Conservation (phyloP, 2,329 filamentous ascomycete genomes). For the Stagonosporopsis tanaceti region DNA sequence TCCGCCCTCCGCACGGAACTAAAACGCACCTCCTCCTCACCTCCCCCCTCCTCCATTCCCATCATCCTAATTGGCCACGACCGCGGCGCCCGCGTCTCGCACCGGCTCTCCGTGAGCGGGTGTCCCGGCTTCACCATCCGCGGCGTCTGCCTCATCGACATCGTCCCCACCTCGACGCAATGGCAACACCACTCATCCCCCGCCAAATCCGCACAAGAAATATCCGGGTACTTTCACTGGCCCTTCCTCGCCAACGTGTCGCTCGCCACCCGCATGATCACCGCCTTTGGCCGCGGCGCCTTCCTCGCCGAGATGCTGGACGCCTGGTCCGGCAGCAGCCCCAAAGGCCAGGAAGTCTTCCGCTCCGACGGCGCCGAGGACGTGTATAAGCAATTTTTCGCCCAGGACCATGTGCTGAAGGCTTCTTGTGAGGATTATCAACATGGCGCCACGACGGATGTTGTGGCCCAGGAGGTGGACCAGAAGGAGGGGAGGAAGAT, state of each 20-base stretch:
- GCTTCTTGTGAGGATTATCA: conserved; percentile 66
- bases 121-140: conserved; percentile 50
- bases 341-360: conserved; percentile 18
- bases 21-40: conserved; percentile 23
- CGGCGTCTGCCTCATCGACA: conserved; percentile 43
- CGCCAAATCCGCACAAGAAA: conserved; percentile 52
- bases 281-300: conserved; percentile 52
- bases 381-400: conserved; percentile 55
- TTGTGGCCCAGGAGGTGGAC: conserved; percentile 60
- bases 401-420: conserved; percentile 54
- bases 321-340: conserved; percentile 49
- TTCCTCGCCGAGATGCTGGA: conserved; percentile 46
- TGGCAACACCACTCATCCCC: conserved; percentile 55
- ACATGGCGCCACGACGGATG: conserved; percentile 61
- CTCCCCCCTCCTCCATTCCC: conserved; percentile 21
- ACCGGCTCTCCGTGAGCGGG: conserved; percentile 62
- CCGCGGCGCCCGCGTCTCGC: conserved; percentile 63
- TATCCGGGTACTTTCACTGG: conserved; percentile 64
- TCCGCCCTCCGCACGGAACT: conserved; percentile 36
- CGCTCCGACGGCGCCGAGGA: conserved; percentile 45
- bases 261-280: conserved; percentile 61
- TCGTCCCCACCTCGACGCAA: conserved; percentile 63
- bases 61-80: conserved; percentile 62
- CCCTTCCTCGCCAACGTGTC: conserved; percentile 64
- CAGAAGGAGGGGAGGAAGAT: conserved; percentile 55